Evolutionary conservation across 2,329 filamentous ascomycete genomes (phyloP).

Genomic region (Blastomyces percursus): DNA sequence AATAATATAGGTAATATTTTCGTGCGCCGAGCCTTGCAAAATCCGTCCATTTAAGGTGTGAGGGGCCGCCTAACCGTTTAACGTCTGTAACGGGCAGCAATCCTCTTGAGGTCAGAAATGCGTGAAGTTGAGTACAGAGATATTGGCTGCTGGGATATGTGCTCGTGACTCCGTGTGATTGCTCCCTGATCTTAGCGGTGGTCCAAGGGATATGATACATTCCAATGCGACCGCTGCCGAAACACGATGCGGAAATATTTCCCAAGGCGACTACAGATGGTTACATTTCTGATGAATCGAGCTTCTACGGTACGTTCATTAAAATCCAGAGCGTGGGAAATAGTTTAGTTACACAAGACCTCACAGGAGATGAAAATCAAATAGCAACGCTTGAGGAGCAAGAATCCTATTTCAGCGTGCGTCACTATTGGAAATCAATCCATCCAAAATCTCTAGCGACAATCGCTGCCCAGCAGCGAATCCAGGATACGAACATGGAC

Average conservation of each 20-base stretch:
- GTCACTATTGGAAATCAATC: conserved; percentile 39
- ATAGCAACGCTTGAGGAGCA: conserved; percentile 40
- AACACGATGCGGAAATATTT: not conserved
- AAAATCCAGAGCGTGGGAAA: not conserved
- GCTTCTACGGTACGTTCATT: conserved; percentile 31
- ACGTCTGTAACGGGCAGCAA: too few relatives aligned
- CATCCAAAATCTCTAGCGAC: conserved; percentile 25
- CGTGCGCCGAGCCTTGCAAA: too few relatives aligned
- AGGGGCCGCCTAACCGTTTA: too few relatives aligned
- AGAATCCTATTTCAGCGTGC: conserved; percentile 41
- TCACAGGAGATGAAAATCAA: conserved; percentile 45
- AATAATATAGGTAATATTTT: too few relatives aligned
- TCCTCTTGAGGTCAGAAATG: too few relatives aligned
- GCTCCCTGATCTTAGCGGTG: not conserved
- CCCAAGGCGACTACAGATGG: conserved; percentile 7
- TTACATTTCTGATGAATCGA: conserved; percentile 33
- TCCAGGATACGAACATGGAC: not conserved
- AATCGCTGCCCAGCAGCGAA: conserved; percentile 21
- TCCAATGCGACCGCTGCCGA: not conserved
- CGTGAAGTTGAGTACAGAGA: too few relatives aligned
- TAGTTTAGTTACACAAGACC: not conserved
- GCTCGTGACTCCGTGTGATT: not conserved
- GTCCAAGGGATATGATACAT: not conserved
- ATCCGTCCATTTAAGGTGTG: too few relatives aligned
- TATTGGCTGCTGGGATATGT: not conserved